Conservation (phyloP, 2,329 filamentous ascomycete genomes). For the Aspergillus melleus region DNA sequence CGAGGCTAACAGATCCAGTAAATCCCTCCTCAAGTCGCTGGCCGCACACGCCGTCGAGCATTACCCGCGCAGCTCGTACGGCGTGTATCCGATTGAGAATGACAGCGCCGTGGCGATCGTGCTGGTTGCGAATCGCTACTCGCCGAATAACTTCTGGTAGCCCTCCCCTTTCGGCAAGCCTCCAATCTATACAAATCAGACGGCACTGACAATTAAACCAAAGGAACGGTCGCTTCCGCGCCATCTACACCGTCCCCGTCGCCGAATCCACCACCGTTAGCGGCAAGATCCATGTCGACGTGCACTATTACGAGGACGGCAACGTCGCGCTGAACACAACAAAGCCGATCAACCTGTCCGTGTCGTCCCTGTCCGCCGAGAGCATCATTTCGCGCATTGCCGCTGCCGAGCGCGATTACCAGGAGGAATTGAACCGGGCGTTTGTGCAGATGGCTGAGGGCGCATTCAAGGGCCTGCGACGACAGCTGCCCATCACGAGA, state of each 20-base stretch:
- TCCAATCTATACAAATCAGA: no score
- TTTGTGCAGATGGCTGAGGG: conserved; percentile 89
- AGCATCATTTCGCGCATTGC: conserved; percentile 79
- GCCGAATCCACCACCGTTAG: conserved; percentile 60
- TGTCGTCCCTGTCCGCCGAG: conserved; percentile 64
- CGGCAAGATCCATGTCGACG: conserved; percentile 86
- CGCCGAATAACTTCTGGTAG: conserved; percentile 95
- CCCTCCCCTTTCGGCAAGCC: conserved; percentile 8
- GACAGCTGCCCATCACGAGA: conserved; percentile 91
- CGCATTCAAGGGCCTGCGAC: conserved; percentile 87
- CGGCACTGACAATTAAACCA: neutral
- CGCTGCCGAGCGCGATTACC: conserved; percentile 82
- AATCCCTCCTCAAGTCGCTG: conserved; percentile 79
- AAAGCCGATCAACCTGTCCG: conserved; percentile 66
- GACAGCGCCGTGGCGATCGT: conserved; percentile 76
- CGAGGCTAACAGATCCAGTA: conserved; percentile 53
- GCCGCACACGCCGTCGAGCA: conserved; percentile 79
- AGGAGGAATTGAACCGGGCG: conserved; percentile 90
- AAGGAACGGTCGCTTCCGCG: conserved; percentile 96
- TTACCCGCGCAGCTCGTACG: conserved; percentile 77
- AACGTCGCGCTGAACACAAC: conserved; percentile 92
- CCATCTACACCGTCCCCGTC: conserved; percentile 76
- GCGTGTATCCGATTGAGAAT: conserved; percentile 77
- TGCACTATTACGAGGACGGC: conserved; percentile 99
- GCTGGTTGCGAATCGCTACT: conserved; percentile 94